These are phyloP conservation scores for Dactylellina cionopaga DNA, from an alignment of 2,329 filamentous ascomycete species.

Conservation along the genomic window DNA sequence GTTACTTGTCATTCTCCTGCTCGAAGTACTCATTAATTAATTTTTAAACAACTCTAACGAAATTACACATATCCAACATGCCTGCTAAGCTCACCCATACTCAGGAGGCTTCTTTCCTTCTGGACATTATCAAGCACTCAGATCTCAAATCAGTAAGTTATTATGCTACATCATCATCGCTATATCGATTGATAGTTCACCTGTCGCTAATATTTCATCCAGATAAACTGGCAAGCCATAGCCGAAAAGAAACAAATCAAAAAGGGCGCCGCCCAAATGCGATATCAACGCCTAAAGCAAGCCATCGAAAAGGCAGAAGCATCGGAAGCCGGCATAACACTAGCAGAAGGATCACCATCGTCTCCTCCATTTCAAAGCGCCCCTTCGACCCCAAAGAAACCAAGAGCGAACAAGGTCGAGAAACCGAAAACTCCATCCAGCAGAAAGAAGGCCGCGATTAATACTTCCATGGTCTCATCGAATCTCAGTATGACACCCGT, in stretches of 20 bases:
- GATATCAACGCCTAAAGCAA: conserved; percentile 47
- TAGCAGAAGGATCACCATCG: conserved; percentile 4
- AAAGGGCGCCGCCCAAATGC: conserved; percentile 50
- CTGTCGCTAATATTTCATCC: neutral
- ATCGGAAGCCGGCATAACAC: conserved; percentile 14
- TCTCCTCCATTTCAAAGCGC: conserved; percentile 18
- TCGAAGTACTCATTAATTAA: no score
- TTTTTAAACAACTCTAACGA: no score
- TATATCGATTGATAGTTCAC: no score
- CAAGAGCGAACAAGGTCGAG: conserved; percentile 41
- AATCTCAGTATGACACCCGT: conserved; percentile 27
- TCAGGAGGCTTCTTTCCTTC: conserved; percentile 46
- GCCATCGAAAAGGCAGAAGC: conserved; percentile 50
- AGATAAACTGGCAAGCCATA: conserved; percentile 51
- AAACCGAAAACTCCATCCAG: conserved; percentile 44
- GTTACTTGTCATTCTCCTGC: neutral
- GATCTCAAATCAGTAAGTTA: conserved; percentile 50
- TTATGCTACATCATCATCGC: neutral
- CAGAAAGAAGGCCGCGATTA: conserved; percentile 21
- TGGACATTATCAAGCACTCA: conserved; percentile 49
- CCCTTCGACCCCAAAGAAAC: conserved; percentile 41
- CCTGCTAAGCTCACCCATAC: conserved; percentile 49
- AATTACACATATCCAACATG: conserved; percentile 12
- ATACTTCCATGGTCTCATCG: conserved; percentile 36
- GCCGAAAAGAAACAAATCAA: conserved; percentile 52